Evolutionary conservation across 1,284 basidiomycete species (phyloP), one percentile per base, ranked within the genome.

Genomic region (Ustilago sp.): DNA sequence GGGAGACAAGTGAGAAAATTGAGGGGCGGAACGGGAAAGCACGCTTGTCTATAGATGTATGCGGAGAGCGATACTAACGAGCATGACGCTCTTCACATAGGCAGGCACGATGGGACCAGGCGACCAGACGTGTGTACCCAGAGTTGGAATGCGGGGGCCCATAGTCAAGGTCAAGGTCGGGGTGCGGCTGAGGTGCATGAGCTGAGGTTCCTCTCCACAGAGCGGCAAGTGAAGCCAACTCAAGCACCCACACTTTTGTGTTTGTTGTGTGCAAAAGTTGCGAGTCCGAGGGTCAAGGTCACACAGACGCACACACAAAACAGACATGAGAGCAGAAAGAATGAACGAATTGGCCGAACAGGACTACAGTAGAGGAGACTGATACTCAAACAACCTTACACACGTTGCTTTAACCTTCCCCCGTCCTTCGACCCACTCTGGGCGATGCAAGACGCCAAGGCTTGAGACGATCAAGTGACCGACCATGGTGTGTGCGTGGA

Each of bases 401-500:
- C 47, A 32, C 31, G 13, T 9, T 50, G 47, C 47, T 15, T 50
- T 50, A 13, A 23, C 23, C 23, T 23, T 23, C 23, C 47, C 28
- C 47, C 47, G 47, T 50, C 47, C 15, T 31, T 50, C 31, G 47
- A 12, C 13, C 47, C 47, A 50, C 9, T 32, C 47, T 50, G 23
- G 47, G 47, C 47, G 28, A 50, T 50, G 47, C 47, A 50, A 32
- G 31, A 32, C 31, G 47, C 47, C 47, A 50, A 50, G 47, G 47
- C 47, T 50, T 9, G 28, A 50, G 47, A 53, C 17, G n/a, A 53
- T 35, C 51, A 53, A 35, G 51, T 35, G 35, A 53, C 51, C 34
- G 51, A 53, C 51, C 34, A 6, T 36, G 28, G 15, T 51, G 28
- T 51, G 2, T 19, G 7, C 11, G 43, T 45, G 43, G 23, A 28